These are phyloP conservation scores for Zoysia pacifica DNA, from an alignment of 176 grass and related monocot species.

Conservation along the genomic window DNA sequence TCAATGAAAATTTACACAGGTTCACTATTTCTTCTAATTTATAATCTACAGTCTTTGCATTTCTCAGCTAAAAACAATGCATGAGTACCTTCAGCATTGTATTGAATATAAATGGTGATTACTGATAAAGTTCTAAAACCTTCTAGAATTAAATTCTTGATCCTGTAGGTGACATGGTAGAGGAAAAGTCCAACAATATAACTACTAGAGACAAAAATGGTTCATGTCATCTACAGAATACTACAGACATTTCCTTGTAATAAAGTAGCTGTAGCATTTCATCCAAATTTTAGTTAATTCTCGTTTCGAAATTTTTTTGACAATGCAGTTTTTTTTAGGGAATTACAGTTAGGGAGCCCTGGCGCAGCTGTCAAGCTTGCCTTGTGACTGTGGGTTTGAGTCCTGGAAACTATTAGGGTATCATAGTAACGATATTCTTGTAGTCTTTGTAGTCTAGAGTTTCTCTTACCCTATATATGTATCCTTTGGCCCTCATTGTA, in stretches of 20 bases:
- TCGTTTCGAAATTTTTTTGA: background rate
- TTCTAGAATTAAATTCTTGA: conserved; percentile 3
- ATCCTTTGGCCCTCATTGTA: too few relatives aligned
- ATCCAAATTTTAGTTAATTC: background rate
- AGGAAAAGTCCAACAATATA: background rate
- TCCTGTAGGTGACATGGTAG: background rate
- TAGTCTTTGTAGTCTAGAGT: too few relatives aligned
- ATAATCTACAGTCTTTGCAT: background rate
- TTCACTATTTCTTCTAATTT: conserved; percentile 40
- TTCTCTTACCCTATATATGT: too few relatives aligned
- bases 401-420: too few relatives aligned
- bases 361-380: too few relatives aligned
- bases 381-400: too few relatives aligned
- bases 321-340: too few relatives aligned
- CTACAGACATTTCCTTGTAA: background rate
- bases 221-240: background rate
- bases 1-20: conserved; percentile 95
- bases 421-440: too few relatives aligned
- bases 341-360: too few relatives aligned
- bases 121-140: background rate
- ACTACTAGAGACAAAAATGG: background rate
- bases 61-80: conserved; percentile 4
- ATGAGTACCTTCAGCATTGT: background rate
- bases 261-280: background rate
- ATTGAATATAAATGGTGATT: conserved; percentile 6